Conservation (phyloP, 2,329 filamentous ascomycete genomes). For the Trichoderma pleuroti region DNA sequence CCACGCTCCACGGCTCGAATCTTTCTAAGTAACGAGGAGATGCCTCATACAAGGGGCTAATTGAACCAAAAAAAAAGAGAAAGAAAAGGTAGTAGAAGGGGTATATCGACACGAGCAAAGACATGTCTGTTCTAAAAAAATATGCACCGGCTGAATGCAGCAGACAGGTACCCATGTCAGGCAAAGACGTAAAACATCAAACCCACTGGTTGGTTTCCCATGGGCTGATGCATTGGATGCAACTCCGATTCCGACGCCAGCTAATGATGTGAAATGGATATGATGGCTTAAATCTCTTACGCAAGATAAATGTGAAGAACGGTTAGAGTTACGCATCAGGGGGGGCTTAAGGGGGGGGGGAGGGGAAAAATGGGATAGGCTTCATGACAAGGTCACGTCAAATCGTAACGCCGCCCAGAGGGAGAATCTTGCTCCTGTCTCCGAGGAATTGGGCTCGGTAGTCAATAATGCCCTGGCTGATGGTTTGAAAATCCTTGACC, state of each 20-base stretch:
- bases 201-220: background rate
- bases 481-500: slow-evolving; percentile 62
- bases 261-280: slow-evolving; percentile 5
- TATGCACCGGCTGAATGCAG: slow-evolving; percentile 2
- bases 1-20: slow-evolving; percentile 5
- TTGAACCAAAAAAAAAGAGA: background rate
- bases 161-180: background rate
- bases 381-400: slow-evolving; percentile 24
- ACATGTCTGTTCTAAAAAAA: slow-evolving; percentile 10
- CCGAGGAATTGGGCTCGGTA: slow-evolving; percentile 63
- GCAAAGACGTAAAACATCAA: background rate
- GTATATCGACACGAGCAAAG: slow-evolving; percentile 9
- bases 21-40: background rate
- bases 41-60: background rate
- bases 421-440: slow-evolving; percentile 61
- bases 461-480: slow-evolving; percentile 64
- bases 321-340: slow-evolving; percentile 13
- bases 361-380: background rate
- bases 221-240: background rate
- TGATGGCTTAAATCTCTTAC: slow-evolving; percentile 16
- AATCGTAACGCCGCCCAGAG: slow-evolving; percentile 48
- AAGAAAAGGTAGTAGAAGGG: background rate
- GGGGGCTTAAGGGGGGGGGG: background rate
- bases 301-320: background rate
- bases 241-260: background rate